Evolutionary conservation across 2,329 filamentous ascomycete species (phyloP).

Genomic region (Stenocarpella maydis): DNA sequence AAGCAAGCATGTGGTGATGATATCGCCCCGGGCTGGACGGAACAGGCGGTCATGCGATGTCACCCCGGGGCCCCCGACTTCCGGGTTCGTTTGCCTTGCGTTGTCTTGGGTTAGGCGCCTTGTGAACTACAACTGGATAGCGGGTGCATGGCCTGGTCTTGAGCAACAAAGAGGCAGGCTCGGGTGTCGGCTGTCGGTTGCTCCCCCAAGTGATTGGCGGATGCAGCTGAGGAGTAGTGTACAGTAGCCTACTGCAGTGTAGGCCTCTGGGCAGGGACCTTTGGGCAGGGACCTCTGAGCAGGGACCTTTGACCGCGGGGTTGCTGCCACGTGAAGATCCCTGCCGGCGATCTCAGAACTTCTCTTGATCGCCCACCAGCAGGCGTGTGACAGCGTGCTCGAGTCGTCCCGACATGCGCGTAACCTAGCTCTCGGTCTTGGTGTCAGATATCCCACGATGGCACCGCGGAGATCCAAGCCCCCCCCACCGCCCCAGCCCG

Average conservation of each 20-base stretch:
- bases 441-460: constrained; percentile 1
- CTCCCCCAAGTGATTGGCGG: neutral
- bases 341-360: constrained; percentile 2
- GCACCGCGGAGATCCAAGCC: constrained; percentile 58
- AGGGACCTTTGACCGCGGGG: neutral
- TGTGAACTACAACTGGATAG: neutral
- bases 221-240: too few species aligned
- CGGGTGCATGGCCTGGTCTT: neutral
- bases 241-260: too few species aligned
- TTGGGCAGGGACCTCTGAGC: too few species aligned
- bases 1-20: neutral
- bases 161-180: neutral
- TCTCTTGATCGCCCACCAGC: neutral
- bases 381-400: too few species aligned
- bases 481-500: constrained; percentile 60
- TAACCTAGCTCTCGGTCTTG: neutral
- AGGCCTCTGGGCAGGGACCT: too few species aligned
- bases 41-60: neutral
- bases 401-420: neutral
- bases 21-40: neutral
- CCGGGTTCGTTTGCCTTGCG: neutral
- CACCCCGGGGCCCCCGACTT: neutral
- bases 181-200: neutral
- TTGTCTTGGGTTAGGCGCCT: neutral
- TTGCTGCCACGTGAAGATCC: neutral